phyloP scores from a whole-genome alignment of 2,329 filamentous ascomycete genomes.

The Cordyceps cicadae region DNA sequence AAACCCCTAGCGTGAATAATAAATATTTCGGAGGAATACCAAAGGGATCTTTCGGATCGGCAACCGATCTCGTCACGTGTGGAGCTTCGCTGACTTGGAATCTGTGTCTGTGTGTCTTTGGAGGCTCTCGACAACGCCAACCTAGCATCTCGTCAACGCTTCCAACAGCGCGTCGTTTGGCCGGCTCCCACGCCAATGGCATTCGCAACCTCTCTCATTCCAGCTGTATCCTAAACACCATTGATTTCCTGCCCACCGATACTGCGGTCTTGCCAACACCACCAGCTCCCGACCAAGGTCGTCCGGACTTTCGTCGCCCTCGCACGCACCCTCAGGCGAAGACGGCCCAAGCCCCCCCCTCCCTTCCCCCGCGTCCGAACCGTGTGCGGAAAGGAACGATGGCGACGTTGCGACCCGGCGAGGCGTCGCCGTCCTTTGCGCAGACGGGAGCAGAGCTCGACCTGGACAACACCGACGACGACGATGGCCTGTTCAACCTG shows the following conservation, averaged over 20 bases:
- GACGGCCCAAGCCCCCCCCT: background rate
- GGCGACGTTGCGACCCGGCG: constrained; percentile 17
- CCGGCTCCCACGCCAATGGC: background rate
- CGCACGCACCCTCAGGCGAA: background rate
- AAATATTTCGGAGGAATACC: background rate
- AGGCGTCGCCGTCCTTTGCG: constrained; percentile 29
- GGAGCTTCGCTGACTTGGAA: background rate
- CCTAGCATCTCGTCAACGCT: background rate
- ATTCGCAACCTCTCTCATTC: background rate
- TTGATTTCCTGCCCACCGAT: background rate
- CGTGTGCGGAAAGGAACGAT: background rate
- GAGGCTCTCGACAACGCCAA: background rate
- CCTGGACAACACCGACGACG: constrained; percentile 28
- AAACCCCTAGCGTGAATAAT: too few relatives aligned
- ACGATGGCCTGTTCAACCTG: constrained; percentile 17
- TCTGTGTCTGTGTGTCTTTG: too few relatives aligned
- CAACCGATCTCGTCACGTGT: background rate
- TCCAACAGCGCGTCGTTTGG: background rate
- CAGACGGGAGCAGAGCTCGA: constrained; percentile 30
- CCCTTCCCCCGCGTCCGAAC: background rate
- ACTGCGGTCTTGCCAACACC: background rate
- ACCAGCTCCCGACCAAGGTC: background rate
- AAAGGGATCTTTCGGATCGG: background rate
- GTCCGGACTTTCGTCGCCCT: background rate
- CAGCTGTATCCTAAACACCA: background rate